Base-by-base conservation (phyloP, 1,139 yeast species). In the Wickerhamomyces sp. region DNA sequence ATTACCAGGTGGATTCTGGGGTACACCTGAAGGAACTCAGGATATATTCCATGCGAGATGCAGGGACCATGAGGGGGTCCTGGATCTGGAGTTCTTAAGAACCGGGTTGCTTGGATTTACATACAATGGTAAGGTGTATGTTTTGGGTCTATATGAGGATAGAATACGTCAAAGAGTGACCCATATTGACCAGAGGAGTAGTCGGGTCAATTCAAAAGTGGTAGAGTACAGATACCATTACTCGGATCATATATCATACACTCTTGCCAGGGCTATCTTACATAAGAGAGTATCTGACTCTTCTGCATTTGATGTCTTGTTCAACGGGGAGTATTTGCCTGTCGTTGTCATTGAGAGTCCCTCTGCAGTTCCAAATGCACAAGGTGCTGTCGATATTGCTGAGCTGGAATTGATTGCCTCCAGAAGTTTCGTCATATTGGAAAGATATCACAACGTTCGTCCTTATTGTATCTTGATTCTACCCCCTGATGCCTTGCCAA, bases 71-170 rank as follows among this genome's bases (percentile, higher is more conserved):
- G 75, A 76, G 51, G 91, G 93, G 0, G 66, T 73, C 3, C 62
- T 85, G 18, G 89, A 84, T 51, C 72, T 82, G 73, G 94, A 85
- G 52, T 93, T 91, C 61, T 72, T 94, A 44, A 74, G 99, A 56
- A 93, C 99, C 0, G 97, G 97, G 2, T 64, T 93, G 23, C 72
- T 93, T 40, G 99, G 99, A 0, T 93, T 93, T 62, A 78, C 89
- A 1, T 84, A 76, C 56, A 80, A 86, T 51, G 98, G 97, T 9
- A 89, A 87, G 58, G 84, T 94, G 0, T 93, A 84, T 59, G 85
- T 93, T 2, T 68, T 93, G 37, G 98, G 99, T 0, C 70, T 89
- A 36, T 89, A 90, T 56, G 99, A 93, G 60, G 99, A 93, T 63
- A 75, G 98, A 60, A 78, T 94, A 43, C 75, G 95, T 37, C 98